These are phyloP conservation scores for Yarrowia yakushimensis DNA, from an alignment of 805 yeast species.

Conservation along the genomic window DNA sequence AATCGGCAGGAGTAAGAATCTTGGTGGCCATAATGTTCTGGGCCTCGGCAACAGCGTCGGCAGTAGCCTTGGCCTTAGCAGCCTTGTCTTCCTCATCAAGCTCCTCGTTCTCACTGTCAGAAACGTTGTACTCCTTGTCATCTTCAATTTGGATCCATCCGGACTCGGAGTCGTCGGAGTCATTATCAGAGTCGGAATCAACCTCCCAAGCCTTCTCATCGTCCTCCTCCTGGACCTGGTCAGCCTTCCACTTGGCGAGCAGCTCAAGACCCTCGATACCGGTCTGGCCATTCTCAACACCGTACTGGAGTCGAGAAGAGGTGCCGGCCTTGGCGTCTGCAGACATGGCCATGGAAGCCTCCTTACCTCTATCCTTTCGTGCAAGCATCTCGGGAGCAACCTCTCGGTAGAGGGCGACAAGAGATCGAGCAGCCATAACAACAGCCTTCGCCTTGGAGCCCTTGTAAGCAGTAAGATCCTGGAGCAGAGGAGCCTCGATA, in stretches of 20 bases:
- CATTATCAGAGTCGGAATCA: slow-evolving; percentile 48
- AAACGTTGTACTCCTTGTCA: slow-evolving; percentile 62
- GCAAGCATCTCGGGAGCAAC: slow-evolving; percentile 94
- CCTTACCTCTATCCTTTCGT: slow-evolving; percentile 88
- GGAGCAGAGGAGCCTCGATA: slow-evolving; percentile 79
- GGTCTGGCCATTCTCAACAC: slow-evolving; percentile 66
- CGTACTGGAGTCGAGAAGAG: slow-evolving; percentile 44
- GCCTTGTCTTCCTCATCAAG: slow-evolving; percentile 32
- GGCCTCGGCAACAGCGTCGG: slow-evolving; percentile 35
- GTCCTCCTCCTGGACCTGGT: slow-evolving; percentile 52
- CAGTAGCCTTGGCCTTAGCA: slow-evolving; percentile 34
- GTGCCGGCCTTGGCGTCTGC: slow-evolving; percentile 38
- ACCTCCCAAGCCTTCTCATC: slow-evolving; percentile 58
- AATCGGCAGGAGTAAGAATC: slow-evolving; percentile 95
- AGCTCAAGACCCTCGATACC: slow-evolving; percentile 90
- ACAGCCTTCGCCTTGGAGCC: slow-evolving; percentile 94
- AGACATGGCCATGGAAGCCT: slow-evolving; percentile 75
- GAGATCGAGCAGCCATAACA: slow-evolving; percentile 86
- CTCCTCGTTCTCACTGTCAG: slow-evolving; percentile 51
- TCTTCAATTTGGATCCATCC: slow-evolving; percentile 90
- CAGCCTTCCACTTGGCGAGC: slow-evolving; percentile 78
- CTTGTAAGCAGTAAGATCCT: slow-evolving; percentile 84
- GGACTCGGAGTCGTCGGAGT: slow-evolving; percentile 60
- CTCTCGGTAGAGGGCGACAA: slow-evolving; percentile 83
- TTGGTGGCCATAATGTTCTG: slow-evolving; percentile 62